Evolutionary conservation across 495 filamentous ascomycete species (phyloP).

Genomic region (Xylaria grammica): DNA sequence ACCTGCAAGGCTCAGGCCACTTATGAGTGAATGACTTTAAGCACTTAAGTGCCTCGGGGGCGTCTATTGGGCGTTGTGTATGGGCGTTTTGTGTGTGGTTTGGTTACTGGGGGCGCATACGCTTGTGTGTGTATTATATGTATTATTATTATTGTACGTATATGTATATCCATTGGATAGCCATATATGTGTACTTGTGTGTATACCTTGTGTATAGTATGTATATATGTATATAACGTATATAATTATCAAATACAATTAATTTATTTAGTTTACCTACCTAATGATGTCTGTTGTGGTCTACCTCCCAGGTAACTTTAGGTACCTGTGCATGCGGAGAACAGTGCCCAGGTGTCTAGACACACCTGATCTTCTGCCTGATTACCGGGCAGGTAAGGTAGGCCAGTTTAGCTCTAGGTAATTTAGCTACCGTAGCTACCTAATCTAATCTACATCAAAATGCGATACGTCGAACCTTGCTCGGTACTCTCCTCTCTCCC

Average conservation of each 20-base stretch:
- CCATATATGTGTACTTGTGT: background rate
- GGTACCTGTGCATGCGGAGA: too few species aligned
- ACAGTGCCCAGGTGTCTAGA: too few species aligned
- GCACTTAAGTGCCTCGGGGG: constrained; percentile 28
- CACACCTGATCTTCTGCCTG: too few species aligned
- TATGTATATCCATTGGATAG: background rate
- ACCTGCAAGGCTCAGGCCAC: constrained; percentile 34
- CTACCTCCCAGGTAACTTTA: too few species aligned
- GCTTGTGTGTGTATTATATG: constrained; percentile 10
- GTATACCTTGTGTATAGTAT: constrained; percentile 5
- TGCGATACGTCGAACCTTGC: too few species aligned
- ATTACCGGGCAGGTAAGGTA: too few species aligned
- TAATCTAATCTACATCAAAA: too few species aligned
- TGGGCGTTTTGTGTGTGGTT: constrained; percentile 29
- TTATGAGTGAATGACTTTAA: constrained; percentile 40
- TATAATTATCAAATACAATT: background rate
- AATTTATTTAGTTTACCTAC: background rate
- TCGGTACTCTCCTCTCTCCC: too few species aligned
- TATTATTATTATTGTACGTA: background rate
- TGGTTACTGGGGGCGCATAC: constrained; percentile 1
- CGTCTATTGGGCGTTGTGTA: constrained; percentile 21
- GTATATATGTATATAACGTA: background rate
- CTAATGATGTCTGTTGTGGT: too few species aligned
- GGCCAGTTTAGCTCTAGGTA: too few species aligned
- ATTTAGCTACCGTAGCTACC: too few species aligned